Evolutionary conservation across 1,284 basidiomycete genomes (phyloP), one percentile per base, ranked within the genome.

Genomic region (Heterobasidion annosum): DNA sequence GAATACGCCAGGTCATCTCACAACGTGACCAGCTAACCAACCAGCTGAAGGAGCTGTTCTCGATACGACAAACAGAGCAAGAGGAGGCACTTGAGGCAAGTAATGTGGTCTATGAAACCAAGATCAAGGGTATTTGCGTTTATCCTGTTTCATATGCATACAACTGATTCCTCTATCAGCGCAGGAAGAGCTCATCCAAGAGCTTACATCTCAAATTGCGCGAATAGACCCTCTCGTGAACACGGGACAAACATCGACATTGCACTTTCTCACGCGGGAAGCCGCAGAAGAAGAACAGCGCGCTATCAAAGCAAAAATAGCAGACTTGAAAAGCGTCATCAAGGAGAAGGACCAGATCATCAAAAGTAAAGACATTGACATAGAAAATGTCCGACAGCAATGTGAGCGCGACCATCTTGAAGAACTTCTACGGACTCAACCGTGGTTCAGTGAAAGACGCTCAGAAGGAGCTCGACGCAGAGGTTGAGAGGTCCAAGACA

Each of bases 191-290:
- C 68, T 82, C 15, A 77, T 85, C 56, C 69, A 78, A 50, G 78
- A 82, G 57, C 70, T 86, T n/a, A 79, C 74, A 12, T 68, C 71
- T 9, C 75, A 81, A 59, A 64, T 85, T 3, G 70, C 77, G 8
- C 74, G 73, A 46, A 70, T 78, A 46, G 77, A 84, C 57, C 76
- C 79, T 2, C 68, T 85, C 19, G 70, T 78, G 34, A 69, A 70
- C n/a, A 48, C 68, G 75, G 1, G 77, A 74, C 33, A 75, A 58
- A 71, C 69, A 47, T 74, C 75, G 0, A 72, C 77, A 7, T 69
- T 86, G 34, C 81, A 84, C 58, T 76, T 91, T 56, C 67, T 91
- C 13, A 87, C 85, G 7, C 79, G 85, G 51, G 85, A 88, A 59
- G 78, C 79, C 3, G 86, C 82, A 7, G 82, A 89, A 54, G 78